These are phyloP conservation scores for Orychophragmus violaceus DNA, from an alignment of 345 rosid species.

Conservation along the genomic window DNA sequence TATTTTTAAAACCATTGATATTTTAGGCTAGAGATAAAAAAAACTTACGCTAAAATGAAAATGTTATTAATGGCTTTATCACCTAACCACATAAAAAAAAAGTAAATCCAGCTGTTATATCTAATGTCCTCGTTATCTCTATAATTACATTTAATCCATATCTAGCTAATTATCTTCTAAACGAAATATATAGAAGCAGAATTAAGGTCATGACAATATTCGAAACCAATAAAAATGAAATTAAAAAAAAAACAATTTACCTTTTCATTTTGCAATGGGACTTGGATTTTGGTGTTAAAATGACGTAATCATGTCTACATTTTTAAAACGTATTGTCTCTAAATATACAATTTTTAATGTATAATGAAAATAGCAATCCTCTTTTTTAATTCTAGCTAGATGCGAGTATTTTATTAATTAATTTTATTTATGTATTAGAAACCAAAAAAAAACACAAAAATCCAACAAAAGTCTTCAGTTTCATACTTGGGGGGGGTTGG, in stretches of 20 bases:
- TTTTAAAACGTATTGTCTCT: neutral
- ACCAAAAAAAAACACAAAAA: neutral
- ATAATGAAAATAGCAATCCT: constrained; percentile 4
- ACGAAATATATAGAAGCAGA: too few species aligned
- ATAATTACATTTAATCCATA: too few species aligned
- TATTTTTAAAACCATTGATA: too few species aligned
- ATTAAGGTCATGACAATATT: too few species aligned
- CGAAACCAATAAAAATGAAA: too few species aligned
- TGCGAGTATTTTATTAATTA: neutral
- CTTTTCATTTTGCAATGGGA: neutral
- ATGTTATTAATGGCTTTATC: too few species aligned
- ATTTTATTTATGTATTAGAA: neutral
- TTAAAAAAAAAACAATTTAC: neutral
- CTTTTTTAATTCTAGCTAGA: constrained; percentile 4
- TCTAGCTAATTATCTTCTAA: too few species aligned
- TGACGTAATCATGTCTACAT: neutral
- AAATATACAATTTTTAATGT: neutral
- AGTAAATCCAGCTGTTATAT: too few species aligned
- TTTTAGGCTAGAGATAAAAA: too few species aligned
- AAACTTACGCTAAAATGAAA: too few species aligned
- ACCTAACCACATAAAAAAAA: too few species aligned
- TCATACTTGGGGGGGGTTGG: constrained; percentile 16
- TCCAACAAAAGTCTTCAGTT: constrained; percentile 26
- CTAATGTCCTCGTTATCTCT: too few species aligned
- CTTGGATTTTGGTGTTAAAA: neutral